phyloP scores from a whole-genome alignment of 805 yeast species.

The Peterozyma xylosa region DNA sequence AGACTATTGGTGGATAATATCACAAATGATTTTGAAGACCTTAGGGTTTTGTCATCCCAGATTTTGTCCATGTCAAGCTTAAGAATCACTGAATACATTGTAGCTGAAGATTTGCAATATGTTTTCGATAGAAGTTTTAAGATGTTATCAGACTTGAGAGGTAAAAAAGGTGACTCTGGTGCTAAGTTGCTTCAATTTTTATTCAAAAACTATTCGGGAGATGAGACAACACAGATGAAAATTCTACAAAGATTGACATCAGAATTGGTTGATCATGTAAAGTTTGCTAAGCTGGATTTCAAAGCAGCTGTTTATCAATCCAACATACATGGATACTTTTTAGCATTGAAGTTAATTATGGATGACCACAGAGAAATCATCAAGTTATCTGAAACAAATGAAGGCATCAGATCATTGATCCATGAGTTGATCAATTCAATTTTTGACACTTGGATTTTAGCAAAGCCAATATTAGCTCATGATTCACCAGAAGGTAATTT shows the following conservation, averaged over 20 bases:
- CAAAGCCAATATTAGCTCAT: constrained; percentile 45
- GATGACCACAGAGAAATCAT: constrained; percentile 11
- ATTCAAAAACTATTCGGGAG: constrained; percentile 19
- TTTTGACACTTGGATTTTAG: constrained; percentile 33
- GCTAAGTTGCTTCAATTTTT: constrained; percentile 57
- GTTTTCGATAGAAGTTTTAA: constrained; percentile 15
- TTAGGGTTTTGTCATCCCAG: constrained; percentile 44
- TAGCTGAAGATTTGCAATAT: constrained; percentile 13
- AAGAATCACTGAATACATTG: constrained; percentile 17
- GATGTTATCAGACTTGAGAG: constrained; percentile 33
- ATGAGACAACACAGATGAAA: constrained; percentile 11
- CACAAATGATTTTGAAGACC: constrained; percentile 69
- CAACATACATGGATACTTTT: constrained; percentile 66
- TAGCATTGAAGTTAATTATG: constrained; percentile 44
- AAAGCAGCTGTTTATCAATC: constrained; percentile 35
- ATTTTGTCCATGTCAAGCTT: constrained; percentile 39
- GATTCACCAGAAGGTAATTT: constrained; percentile 68
- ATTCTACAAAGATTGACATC: constrained; percentile 25
- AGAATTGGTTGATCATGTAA: constrained; percentile 25
- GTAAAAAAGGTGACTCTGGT: constrained; percentile 73
- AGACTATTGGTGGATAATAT: constrained; percentile 54
- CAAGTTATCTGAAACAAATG: background rate
- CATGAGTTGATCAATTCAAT: constrained; percentile 3
- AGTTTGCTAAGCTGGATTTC: constrained; percentile 25
- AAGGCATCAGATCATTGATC: background rate